Evolutionary conservation across 805 yeast genomes (phyloP).

Genomic region (Kodamaea kaohsiungensis): DNA sequence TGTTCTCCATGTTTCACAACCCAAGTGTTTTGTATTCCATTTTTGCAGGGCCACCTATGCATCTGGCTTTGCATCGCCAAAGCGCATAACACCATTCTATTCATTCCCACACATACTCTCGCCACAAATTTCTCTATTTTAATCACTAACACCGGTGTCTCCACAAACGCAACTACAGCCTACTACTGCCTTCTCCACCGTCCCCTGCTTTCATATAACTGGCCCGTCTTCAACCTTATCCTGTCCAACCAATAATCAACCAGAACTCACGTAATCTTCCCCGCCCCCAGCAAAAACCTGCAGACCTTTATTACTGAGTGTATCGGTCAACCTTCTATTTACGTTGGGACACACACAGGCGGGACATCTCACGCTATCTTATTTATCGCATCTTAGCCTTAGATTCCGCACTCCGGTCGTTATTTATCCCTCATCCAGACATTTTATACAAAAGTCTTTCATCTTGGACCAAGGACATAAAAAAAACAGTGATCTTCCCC

Average conservation of each 20-base stretch:
- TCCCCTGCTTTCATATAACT: not conserved
- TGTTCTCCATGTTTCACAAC: not conserved
- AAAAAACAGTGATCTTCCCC: slow-evolving; percentile 4
- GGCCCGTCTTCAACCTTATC: not conserved
- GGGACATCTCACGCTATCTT: not conserved
- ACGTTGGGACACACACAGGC: not conserved
- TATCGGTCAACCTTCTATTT: not conserved
- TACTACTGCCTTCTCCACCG: not conserved
- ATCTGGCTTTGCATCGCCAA: not conserved
- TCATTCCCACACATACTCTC: too few relatives aligned
- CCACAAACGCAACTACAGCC: not conserved
- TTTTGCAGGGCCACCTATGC: too few relatives aligned
- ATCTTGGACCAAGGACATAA: not conserved
- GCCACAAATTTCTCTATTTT: too few relatives aligned
- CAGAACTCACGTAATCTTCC: not conserved
- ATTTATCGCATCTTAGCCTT: not conserved
- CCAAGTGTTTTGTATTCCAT: too few relatives aligned
- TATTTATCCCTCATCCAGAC: not conserved
- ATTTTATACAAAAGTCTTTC: not conserved
- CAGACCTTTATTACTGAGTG: not conserved
- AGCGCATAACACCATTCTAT: too few relatives aligned
- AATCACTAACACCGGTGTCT: too few relatives aligned
- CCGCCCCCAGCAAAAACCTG: not conserved
- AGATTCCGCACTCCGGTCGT: not conserved
- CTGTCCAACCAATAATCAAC: not conserved